Evolutionary conservation across 2,329 filamentous ascomycete genomes (phyloP).

Genomic region (Xylaria multiplex): DNA sequence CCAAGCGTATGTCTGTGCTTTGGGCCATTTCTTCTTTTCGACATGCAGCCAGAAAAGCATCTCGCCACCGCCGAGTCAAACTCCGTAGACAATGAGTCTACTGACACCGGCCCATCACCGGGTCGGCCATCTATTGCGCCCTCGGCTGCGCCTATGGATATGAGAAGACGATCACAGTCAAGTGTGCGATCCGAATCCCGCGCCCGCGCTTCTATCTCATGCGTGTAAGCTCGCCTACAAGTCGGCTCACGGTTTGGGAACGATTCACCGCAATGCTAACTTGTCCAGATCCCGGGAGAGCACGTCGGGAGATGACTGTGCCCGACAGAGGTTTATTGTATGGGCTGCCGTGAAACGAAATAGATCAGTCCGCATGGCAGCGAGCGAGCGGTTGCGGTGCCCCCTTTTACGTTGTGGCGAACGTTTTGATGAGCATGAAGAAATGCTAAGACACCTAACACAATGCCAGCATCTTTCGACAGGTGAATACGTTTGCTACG

Average conservation of each 20-base stretch:
- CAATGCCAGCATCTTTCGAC: slow-evolving; percentile 59
- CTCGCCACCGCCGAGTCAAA: slow-evolving; percentile 41
- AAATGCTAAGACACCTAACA: slow-evolving; percentile 64
- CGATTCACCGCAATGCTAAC: slow-evolving; percentile 37
- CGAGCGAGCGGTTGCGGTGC: slow-evolving; percentile 61
- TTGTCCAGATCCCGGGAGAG: slow-evolving; percentile 54
- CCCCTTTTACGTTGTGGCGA: slow-evolving; percentile 63
- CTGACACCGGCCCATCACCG: slow-evolving; percentile 43
- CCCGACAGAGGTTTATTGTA: slow-evolving; percentile 64
- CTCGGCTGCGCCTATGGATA: slow-evolving; percentile 34
- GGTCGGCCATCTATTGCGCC: slow-evolving; percentile 38
- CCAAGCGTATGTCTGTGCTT: slow-evolving; percentile 40
- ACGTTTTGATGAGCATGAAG: slow-evolving; percentile 62
- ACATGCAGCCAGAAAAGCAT: slow-evolving; percentile 45
- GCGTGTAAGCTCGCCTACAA: slow-evolving; percentile 47
- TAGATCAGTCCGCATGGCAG: slow-evolving; percentile 58
- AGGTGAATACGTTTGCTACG: slow-evolving; percentile 67
- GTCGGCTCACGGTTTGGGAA: slow-evolving; percentile 26
- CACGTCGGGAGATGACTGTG: slow-evolving; percentile 60
- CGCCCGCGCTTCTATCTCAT: slow-evolving; percentile 42
- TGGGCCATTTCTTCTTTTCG: slow-evolving; percentile 32
- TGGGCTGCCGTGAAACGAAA: slow-evolving; percentile 68
- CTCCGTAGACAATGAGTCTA: slow-evolving; percentile 39
- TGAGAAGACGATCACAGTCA: slow-evolving; percentile 44
- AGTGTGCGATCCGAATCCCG: slow-evolving; percentile 42